Percentiles rank a stretch among this genome's conserved stretches.
Conservation (phyloP, 108 stramenopile species). For the Skeletonema tropicum region DNA sequence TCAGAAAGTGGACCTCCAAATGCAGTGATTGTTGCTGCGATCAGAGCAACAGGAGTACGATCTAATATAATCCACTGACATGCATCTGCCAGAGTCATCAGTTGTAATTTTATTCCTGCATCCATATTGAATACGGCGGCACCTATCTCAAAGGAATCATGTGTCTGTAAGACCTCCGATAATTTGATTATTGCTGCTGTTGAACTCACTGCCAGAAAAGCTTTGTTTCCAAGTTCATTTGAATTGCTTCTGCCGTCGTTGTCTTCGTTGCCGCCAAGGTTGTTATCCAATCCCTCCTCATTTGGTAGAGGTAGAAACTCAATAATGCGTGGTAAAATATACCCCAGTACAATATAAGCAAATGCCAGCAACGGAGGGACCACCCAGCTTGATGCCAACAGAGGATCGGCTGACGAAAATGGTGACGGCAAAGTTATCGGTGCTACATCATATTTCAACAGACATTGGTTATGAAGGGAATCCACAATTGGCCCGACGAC, state of each 20-base stretch:
- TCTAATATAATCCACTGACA: slow-evolving; percentile 74
- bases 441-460: slow-evolving; percentile 65
- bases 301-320: slow-evolving; percentile 12
- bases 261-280: slow-evolving; percentile 7
- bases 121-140: slow-evolving; percentile 10
- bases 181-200: slow-evolving; percentile 84
- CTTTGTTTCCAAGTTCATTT: slow-evolving; percentile 41
- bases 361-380: slow-evolving; percentile 83
- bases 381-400: slow-evolving; percentile 72
- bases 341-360: slow-evolving; percentile 81
- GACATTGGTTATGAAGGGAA: slow-evolving; percentile 85
- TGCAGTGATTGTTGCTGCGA: slow-evolving; percentile 65
- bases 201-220: slow-evolving; percentile 66
- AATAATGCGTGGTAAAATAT: slow-evolving; percentile 62
- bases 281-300: neutral
- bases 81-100: slow-evolving; percentile 61
- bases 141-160: slow-evolving; percentile 20
- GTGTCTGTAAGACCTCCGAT: slow-evolving; percentile 69
- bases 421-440: slow-evolving; percentile 53
- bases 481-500: slow-evolving; percentile 80
- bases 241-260: neutral
- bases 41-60: slow-evolving; percentile 57
- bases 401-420: slow-evolving; percentile 6
- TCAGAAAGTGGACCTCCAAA: slow-evolving; percentile 81
- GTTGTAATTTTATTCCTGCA: slow-evolving; percentile 39